phyloP scores from a whole-genome alignment of 2,329 filamentous ascomycete genomes.

The Colletotrichum shisoi region DNA sequence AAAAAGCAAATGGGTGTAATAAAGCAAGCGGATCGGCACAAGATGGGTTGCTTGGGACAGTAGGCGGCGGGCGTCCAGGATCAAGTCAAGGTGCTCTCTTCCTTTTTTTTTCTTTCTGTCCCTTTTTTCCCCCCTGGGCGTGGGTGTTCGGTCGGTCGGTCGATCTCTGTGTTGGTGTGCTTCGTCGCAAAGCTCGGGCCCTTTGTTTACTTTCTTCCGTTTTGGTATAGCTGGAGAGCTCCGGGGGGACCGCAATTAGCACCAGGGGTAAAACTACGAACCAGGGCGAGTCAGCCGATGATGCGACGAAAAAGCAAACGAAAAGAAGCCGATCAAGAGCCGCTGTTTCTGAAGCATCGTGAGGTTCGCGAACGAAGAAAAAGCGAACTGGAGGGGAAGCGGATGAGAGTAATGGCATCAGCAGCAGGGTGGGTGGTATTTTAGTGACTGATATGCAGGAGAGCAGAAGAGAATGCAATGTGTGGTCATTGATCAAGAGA shows the following conservation, averaged over 20 bases:
- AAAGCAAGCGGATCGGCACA: conserved; percentile 30
- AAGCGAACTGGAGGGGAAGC: conserved; percentile 9
- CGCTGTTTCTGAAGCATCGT: conserved; percentile 41
- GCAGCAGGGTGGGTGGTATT: conserved; percentile 10
- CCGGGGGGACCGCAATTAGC: conserved; percentile 36
- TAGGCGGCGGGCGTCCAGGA: conserved; percentile 25
- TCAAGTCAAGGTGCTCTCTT: conserved; percentile 21
- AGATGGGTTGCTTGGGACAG: conserved; percentile 40
- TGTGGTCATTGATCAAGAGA: conserved; percentile 15
- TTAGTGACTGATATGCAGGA: conserved; percentile 17
- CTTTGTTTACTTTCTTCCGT: conserved; percentile 55
- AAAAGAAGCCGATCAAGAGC: conserved; percentile 29
- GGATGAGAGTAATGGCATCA: neutral
- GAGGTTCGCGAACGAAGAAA: conserved; percentile 34
- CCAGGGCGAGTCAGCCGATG: conserved; percentile 39
- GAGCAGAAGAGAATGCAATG: conserved; percentile 25
- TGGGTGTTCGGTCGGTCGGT: conserved; percentile 42
- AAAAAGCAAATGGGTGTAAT: conserved; percentile 37
- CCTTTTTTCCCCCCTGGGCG: neutral
- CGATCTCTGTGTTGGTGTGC: conserved; percentile 29
- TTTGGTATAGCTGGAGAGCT: conserved; percentile 48
- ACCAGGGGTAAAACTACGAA: conserved; percentile 33
- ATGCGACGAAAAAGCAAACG: conserved; percentile 38
- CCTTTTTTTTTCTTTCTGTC: too few relatives aligned
- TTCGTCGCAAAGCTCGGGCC: conserved; percentile 46